Evolutionary conservation across 805 yeast species (phyloP).

Genomic region (Ogataea paraovalis): DNA sequence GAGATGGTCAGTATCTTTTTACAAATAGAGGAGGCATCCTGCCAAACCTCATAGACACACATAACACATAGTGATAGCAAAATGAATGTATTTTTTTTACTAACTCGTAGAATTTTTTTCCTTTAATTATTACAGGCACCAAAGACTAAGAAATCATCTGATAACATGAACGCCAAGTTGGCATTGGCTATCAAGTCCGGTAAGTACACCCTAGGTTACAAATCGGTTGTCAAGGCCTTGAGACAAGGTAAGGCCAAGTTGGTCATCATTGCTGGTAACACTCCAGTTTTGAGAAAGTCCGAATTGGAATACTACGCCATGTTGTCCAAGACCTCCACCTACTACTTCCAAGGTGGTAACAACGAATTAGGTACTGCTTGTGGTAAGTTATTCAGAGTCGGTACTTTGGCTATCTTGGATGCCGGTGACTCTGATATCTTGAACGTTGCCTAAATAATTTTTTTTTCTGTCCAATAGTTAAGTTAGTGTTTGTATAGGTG

Average conservation of each 20-base stretch:
- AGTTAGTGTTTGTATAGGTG: background rate
- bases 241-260: constrained; percentile 99
- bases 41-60: no score
- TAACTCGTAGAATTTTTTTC: constrained; percentile 30
- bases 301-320: constrained; percentile 99
- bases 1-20: constrained; percentile 88
- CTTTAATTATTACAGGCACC: constrained; percentile 67
- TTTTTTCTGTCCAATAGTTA: background rate
- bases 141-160: constrained; percentile 82
- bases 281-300: constrained; percentile 99
- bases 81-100: no score
- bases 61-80: no score
- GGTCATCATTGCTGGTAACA: constrained; percentile 97
- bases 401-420: constrained; percentile 91
- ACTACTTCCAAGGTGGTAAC: constrained; percentile 99
- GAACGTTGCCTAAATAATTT: constrained; percentile 44
- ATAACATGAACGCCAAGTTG: constrained; percentile 96
- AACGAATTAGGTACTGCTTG: constrained; percentile 99
- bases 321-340: constrained; percentile 95
- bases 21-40: constrained; percentile 1
- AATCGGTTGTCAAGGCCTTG: constrained; percentile 95
- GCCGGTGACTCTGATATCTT: constrained; percentile 99
- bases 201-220: constrained; percentile 99
- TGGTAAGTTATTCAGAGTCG: constrained; percentile 99
- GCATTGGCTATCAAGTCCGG: constrained; percentile 98